A percentile compares a stretch with the other conserved stretches of the same genome.
phyloP scores from a whole-genome alignment of 192 early-diverging fungal genomes.

The Coemansia sp. region DNA sequence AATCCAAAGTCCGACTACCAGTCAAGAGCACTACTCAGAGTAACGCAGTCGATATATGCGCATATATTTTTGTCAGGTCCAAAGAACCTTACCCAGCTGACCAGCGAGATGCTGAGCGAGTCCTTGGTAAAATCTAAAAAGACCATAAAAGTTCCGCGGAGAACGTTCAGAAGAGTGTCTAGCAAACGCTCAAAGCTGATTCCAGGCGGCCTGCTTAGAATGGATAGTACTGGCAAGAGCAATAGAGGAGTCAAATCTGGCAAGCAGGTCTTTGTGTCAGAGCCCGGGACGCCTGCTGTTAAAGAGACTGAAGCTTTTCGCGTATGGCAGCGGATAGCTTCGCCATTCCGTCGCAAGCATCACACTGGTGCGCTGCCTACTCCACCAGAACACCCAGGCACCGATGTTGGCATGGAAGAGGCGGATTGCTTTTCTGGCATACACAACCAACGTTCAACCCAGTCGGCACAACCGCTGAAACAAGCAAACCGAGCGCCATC shows the following conservation, averaged over 20 bases:
- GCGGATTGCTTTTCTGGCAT: neutral
- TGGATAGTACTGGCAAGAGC: neutral
- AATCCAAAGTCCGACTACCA: conserved; percentile 6
- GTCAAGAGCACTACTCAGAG: conserved; percentile 14
- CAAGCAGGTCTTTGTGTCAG: neutral
- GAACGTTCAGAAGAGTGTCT: conserved; percentile 14
- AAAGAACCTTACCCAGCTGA: conserved; percentile 19
- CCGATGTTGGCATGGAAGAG: neutral
- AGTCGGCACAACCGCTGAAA: neutral
- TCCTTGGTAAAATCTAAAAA: conserved; percentile 3
- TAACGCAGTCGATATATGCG: conserved; percentile 19
- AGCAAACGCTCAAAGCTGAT: neutral
- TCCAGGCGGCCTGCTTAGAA: neutral
- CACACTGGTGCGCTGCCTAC: neutral
- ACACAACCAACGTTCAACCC: neutral
- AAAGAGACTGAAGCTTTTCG: neutral
- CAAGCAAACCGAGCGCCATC: neutral
- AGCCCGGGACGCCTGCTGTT: neutral
- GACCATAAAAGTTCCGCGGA: conserved; percentile 9
- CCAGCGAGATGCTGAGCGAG: conserved; percentile 10
- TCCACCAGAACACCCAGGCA: neutral
- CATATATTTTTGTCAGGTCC: conserved; percentile 17
- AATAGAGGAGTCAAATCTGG: neutral
- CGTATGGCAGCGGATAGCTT: conserved; percentile 13
- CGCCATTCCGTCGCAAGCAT: conserved; percentile 10